Conservation (phyloP, 768 basidiomycete genomes). For the Suillus clintonianus region DNA sequence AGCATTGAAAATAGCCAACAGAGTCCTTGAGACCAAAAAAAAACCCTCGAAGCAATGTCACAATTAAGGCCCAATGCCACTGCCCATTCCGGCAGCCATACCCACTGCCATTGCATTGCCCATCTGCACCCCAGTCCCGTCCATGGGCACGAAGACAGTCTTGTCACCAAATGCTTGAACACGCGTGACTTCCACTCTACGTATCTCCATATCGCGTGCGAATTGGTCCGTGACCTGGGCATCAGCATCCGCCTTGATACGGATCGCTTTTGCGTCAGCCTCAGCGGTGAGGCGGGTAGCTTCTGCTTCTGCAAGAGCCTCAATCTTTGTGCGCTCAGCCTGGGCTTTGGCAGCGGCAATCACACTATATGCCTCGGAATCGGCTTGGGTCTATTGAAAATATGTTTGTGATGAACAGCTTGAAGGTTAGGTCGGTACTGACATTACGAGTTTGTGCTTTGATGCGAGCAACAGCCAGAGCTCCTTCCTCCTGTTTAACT, state of each 20-base stretch:
- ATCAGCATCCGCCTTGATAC: slow-evolving; percentile 66
- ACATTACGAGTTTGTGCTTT: slow-evolving; percentile 64
- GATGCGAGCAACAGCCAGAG: slow-evolving; percentile 74
- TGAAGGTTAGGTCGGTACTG: slow-evolving; percentile 11
- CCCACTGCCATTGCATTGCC: slow-evolving; percentile 63
- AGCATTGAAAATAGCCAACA: neutral
- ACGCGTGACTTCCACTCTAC: slow-evolving; percentile 63
- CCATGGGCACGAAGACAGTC: slow-evolving; percentile 71
- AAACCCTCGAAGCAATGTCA: neutral
- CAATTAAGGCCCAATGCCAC: slow-evolving; percentile 15
- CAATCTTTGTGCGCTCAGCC: slow-evolving; percentile 65
- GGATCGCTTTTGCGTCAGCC: slow-evolving; percentile 71
- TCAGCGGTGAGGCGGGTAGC: slow-evolving; percentile 75
- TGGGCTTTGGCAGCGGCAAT: slow-evolving; percentile 75
- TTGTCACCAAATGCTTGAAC: slow-evolving; percentile 67
- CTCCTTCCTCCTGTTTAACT: slow-evolving; percentile 83
- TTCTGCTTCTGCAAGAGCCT: slow-evolving; percentile 76
- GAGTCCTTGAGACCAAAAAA: neutral
- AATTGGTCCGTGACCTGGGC: slow-evolving; percentile 59
- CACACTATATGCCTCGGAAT: slow-evolving; percentile 73
- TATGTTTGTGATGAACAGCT: slow-evolving; percentile 8
- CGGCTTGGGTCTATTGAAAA: slow-evolving; percentile 57
- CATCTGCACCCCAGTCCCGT: slow-evolving; percentile 58
- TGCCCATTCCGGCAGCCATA: slow-evolving; percentile 70
- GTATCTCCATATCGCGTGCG: slow-evolving; percentile 75